A percentile compares a stretch with the other conserved stretches of the same genome.
These are phyloP conservation scores for Thymus mandschuricus DNA, from an alignment of 257 asterid species.

Conservation along the genomic window DNA sequence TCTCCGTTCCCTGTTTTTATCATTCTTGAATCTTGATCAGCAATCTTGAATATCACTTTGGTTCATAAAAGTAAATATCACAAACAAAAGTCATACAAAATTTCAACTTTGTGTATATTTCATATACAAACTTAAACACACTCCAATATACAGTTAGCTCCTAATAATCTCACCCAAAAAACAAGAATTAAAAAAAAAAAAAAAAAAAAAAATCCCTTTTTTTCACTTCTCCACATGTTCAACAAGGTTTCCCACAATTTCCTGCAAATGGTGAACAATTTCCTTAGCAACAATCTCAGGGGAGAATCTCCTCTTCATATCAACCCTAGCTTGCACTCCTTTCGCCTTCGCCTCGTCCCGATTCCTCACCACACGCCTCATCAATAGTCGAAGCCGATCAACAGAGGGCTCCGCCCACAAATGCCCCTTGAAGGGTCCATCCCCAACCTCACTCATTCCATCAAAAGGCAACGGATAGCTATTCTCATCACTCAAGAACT, in stretches of 20 bases:
- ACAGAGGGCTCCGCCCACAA: slow-evolving; percentile 88
- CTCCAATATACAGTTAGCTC: no score
- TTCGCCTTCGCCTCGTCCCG: slow-evolving; percentile 52
- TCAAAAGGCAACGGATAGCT: slow-evolving; percentile 68
- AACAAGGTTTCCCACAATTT: slow-evolving; percentile 29
- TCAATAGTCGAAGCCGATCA: slow-evolving; percentile 54
- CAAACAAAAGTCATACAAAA: no score
- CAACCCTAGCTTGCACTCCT: slow-evolving; percentile 71
- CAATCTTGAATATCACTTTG: background rate
- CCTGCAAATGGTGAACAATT: slow-evolving; percentile 50
- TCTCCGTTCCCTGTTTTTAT: background rate
- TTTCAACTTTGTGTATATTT: no score
- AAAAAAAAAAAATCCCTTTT: background rate
- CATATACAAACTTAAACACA: no score
- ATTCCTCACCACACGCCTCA: slow-evolving; percentile 57
- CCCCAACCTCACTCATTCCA: slow-evolving; percentile 63
- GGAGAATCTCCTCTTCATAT: slow-evolving; percentile 64
- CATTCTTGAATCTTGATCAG: slow-evolving; percentile 10
- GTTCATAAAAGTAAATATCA: background rate
- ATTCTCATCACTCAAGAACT: slow-evolving; percentile 67
- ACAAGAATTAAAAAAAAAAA: background rate
- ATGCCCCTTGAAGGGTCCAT: slow-evolving; percentile 84
- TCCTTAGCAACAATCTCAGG: slow-evolving; percentile 65
- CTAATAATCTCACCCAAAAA: background rate
- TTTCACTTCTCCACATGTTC: background rate